Percentiles rank a stretch among this genome's conserved stretches.
These are phyloP conservation scores for Williopsis jadinii DNA, from an alignment of 1,139 yeast genomes.

Conservation along the genomic window DNA sequence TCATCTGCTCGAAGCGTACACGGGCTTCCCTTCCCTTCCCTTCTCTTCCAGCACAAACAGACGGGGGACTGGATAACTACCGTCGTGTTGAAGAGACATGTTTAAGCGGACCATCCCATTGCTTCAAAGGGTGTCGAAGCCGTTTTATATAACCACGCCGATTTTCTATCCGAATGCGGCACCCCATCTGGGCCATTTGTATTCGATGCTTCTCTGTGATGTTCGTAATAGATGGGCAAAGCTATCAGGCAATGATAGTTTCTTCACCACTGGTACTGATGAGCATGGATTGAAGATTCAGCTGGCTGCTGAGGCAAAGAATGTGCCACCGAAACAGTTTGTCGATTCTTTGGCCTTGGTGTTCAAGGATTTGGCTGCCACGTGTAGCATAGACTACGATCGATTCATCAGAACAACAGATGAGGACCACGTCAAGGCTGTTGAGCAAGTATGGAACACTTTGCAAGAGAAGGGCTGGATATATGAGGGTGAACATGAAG, in stretches of 20 bases:
- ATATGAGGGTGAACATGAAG: slow-evolving; percentile 76
- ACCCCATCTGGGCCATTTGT: slow-evolving; percentile 93
- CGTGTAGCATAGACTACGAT: slow-evolving; percentile 53
- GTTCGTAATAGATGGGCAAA: slow-evolving; percentile 67
- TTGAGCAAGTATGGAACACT: slow-evolving; percentile 59
- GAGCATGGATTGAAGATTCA: slow-evolving; percentile 95
- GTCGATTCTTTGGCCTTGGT: slow-evolving; percentile 65
- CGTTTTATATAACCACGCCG: slow-evolving; percentile 67
- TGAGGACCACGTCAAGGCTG: slow-evolving; percentile 61
- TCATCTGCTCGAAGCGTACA: no score
- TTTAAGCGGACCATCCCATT: slow-evolving; percentile 4
- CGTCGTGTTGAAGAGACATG: slow-evolving; percentile 3
- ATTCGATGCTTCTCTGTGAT: slow-evolving; percentile 82
- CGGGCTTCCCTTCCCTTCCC: no score
- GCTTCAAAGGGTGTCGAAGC: slow-evolving; percentile 3
- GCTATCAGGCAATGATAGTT: slow-evolving; percentile 39
- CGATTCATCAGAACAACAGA: slow-evolving; percentile 92
- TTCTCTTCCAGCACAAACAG: no score
- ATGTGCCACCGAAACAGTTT: slow-evolving; percentile 51
- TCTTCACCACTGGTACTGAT: slow-evolving; percentile 88
- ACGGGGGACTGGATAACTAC: no score
- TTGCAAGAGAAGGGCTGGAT: slow-evolving; percentile 58
- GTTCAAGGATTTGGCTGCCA: slow-evolving; percentile 55
- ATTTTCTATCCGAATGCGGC: slow-evolving; percentile 93
- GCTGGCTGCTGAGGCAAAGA: slow-evolving; percentile 53